These are phyloP conservation scores for Phytophthora agathidicida DNA, from an alignment of 352 stramenopile species.

Conservation along the genomic window DNA sequence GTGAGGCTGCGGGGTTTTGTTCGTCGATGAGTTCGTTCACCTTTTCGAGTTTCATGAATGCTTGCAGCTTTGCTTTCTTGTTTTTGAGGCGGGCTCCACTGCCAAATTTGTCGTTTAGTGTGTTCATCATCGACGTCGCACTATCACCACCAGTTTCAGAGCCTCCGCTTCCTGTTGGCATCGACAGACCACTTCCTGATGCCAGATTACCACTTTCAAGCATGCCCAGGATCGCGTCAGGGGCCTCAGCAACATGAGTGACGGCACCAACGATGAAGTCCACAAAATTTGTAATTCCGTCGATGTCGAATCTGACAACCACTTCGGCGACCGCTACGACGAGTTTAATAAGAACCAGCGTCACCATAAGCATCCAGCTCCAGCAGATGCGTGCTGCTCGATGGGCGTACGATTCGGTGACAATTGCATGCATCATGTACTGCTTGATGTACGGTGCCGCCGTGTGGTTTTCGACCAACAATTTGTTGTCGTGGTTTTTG, in stretches of 20 bases:
- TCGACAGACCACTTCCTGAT: too few relatives aligned
- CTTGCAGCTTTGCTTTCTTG: constrained; percentile 2
- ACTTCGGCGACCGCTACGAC: constrained; percentile 1
- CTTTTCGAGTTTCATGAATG: constrained; percentile 7
- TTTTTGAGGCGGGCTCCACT: constrained; percentile 4
- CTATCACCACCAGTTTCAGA: neutral
- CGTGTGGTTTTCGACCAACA: constrained; percentile 11
- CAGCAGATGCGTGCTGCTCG: neutral
- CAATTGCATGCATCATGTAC: constrained; percentile 3
- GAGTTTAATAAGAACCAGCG: neutral
- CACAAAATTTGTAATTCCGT: neutral
- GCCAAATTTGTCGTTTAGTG: neutral
- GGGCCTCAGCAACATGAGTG: neutral
- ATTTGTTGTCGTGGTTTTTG: constrained; percentile 3
- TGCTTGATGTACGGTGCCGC: constrained; percentile 7
- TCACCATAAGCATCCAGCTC: neutral
- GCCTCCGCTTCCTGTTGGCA: neutral
- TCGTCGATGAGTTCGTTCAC: constrained; percentile 1
- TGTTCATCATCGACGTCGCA: neutral
- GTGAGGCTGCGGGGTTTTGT: neutral
- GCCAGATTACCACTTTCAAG: too few relatives aligned
- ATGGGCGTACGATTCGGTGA: constrained; percentile 2
- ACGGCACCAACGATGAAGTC: constrained; percentile 1
- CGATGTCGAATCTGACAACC: neutral
- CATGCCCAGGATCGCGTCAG: neutral